Evolutionary conservation across 345 rosid genomes (phyloP).

Genomic region (Murraya paniculata): DNA sequence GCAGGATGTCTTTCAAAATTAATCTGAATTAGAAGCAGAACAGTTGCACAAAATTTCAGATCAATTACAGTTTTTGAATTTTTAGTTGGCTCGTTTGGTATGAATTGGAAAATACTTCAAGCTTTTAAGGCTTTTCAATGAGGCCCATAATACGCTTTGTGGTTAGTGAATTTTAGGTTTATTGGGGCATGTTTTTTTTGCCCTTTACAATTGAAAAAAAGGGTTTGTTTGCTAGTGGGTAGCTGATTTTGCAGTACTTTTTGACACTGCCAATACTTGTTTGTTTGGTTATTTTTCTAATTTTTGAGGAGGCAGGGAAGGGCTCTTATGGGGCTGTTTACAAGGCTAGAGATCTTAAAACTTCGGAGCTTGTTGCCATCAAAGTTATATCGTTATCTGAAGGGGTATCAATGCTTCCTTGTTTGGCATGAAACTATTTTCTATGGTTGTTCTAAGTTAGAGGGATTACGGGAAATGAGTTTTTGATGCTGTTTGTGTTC

Average conservation of each 20-base stretch:
- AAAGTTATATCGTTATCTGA: constrained; percentile 90
- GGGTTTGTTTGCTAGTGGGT: background rate
- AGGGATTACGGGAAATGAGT: constrained; percentile 7
- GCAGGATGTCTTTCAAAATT: background rate
- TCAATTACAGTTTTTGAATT: background rate
- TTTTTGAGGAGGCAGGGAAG: constrained; percentile 63
- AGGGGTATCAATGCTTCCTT: constrained; percentile 57
- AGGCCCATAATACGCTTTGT: background rate
- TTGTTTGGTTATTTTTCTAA: background rate
- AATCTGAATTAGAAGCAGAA: too few relatives aligned
- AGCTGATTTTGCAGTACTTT: constrained; percentile 9
- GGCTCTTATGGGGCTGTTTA: constrained; percentile 98
- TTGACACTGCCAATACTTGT: background rate
- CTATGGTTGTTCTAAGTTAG: background rate
- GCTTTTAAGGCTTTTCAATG: background rate
- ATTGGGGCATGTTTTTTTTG: background rate
- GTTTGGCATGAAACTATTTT: background rate
- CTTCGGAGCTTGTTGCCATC: constrained; percentile 96
- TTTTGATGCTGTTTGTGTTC: constrained; percentile 17
- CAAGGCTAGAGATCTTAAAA: constrained; percentile 89
- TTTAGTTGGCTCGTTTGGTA: background rate
- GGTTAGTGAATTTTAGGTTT: background rate
- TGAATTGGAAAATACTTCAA: background rate
- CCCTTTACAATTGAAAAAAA: too few relatives aligned
- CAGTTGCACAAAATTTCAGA: background rate